Conservation (phyloP, 306 rosid species). For the Fragaria ananassa region DNA sequence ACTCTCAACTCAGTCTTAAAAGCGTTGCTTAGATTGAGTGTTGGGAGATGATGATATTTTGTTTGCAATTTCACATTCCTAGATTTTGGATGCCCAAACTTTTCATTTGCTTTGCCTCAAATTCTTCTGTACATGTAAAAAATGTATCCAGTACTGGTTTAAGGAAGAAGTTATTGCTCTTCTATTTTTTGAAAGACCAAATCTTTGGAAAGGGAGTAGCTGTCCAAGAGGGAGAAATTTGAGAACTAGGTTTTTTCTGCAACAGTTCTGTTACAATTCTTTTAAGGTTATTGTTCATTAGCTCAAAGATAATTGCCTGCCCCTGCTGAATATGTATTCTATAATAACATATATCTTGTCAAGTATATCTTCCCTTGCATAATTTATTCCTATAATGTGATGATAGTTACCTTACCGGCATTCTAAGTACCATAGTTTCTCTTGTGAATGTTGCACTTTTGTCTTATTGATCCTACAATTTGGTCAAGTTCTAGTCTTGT, state of each 20-base stretch:
- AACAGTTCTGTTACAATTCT: neutral
- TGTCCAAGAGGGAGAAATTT: neutral
- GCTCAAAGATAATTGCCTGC: neutral
- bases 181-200: neutral
- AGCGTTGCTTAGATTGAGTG: neutral
- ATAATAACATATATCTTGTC: neutral
- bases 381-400: neutral
- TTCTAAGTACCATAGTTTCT: neutral
- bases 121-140: neutral
- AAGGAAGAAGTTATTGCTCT: neutral
- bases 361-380: neutral
- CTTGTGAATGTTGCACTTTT: neutral
- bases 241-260: neutral
- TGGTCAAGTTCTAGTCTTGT: slow-evolving; percentile 28
- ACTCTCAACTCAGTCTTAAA: neutral
- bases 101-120: neutral
- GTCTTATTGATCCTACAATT: neutral
- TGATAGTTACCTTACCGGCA: neutral
- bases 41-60: neutral
- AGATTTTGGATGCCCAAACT: neutral
- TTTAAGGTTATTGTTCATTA: neutral
- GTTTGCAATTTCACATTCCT: neutral
- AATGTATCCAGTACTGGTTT: neutral
- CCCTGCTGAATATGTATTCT: neutral
- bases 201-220: neutral